phyloP scores from a whole-genome alignment of 768 basidiomycete genomes.

The Podaxis sp. region DNA sequence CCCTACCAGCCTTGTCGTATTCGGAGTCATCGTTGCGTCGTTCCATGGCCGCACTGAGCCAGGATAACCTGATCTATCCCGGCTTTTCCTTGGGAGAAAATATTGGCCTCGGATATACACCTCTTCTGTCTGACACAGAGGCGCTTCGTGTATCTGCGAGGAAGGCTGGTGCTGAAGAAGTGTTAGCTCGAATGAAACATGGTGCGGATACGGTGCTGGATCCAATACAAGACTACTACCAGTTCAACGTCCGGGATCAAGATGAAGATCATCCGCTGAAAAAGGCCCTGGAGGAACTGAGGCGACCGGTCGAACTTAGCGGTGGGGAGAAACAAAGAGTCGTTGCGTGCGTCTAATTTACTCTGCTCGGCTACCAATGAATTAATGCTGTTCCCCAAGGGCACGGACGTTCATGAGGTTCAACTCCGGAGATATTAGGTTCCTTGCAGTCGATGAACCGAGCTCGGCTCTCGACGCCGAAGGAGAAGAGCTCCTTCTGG shows the following conservation, averaged over 20 bases:
- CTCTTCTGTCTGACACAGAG: constrained; percentile 17
- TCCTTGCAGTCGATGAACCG: constrained; percentile 59
- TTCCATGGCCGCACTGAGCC: constrained; percentile 48
- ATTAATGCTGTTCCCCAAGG: constrained; percentile 22
- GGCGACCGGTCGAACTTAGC: constrained; percentile 32
- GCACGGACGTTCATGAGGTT: constrained; percentile 48
- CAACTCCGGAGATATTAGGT: constrained; percentile 38
- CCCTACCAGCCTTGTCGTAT: constrained; percentile 36
- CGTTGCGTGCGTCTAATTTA: constrained; percentile 39
- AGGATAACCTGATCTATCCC: constrained; percentile 49
- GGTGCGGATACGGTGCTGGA: constrained; percentile 40
- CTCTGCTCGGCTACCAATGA: background rate
- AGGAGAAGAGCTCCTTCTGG: constrained; percentile 49
- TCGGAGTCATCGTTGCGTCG: constrained; percentile 38
- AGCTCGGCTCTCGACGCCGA: constrained; percentile 57
- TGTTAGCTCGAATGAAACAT: constrained; percentile 36
- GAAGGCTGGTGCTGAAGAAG: constrained; percentile 39
- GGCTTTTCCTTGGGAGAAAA: constrained; percentile 39
- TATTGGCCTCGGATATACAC: constrained; percentile 33
- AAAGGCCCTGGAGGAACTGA: constrained; percentile 24
- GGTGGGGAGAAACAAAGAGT: constrained; percentile 51
- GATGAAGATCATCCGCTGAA: constrained; percentile 29
- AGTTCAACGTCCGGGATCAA: constrained; percentile 29
- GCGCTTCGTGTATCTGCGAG: constrained; percentile 34
- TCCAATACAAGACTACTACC: constrained; percentile 25